A percentile compares a stretch with the other conserved stretches of the same genome.
Evolutionary conservation across 129 eudicot genomes (phyloP).

Genomic region (Arctium lappa): DNA sequence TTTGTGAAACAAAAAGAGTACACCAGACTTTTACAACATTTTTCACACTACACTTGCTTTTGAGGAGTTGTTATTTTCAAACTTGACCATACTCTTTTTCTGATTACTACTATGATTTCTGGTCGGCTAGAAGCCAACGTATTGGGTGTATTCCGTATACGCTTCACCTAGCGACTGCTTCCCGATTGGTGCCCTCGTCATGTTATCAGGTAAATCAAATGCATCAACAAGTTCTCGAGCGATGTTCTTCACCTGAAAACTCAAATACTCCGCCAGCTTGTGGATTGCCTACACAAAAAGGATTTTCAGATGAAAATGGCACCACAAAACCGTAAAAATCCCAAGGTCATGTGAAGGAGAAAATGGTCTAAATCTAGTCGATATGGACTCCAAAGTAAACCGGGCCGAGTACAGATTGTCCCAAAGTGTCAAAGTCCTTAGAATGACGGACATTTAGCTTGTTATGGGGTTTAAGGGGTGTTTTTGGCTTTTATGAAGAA

Average conservation of each 20-base stretch:
- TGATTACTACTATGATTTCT: background rate
- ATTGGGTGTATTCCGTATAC: slow-evolving; percentile 74
- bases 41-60: background rate
- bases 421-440: no score
- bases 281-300: slow-evolving; percentile 76
- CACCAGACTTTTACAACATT: slow-evolving; percentile 13
- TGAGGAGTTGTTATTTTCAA: slow-evolving; percentile 5
- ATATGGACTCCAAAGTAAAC: no score
- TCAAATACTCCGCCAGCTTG: slow-evolving; percentile 75
- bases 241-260: slow-evolving; percentile 87
- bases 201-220: slow-evolving; percentile 89
- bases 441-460: no score
- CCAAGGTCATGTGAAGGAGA: no score
- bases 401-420: no score
- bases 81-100: background rate
- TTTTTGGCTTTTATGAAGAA: no score
- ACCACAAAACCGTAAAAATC: background rate
- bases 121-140: slow-evolving; percentile 53
- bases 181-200: slow-evolving; percentile 85
- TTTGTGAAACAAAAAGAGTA: background rate
- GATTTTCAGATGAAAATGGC: background rate
- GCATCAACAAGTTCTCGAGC: slow-evolving; percentile 95
- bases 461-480: no score
- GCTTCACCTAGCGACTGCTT: slow-evolving; percentile 71
- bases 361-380: no score